A percentile compares a stretch with the other conserved stretches of the same genome.
Evolutionary conservation across 306 rosid species (phyloP).

Genomic region (Lagenaria siceraria): DNA sequence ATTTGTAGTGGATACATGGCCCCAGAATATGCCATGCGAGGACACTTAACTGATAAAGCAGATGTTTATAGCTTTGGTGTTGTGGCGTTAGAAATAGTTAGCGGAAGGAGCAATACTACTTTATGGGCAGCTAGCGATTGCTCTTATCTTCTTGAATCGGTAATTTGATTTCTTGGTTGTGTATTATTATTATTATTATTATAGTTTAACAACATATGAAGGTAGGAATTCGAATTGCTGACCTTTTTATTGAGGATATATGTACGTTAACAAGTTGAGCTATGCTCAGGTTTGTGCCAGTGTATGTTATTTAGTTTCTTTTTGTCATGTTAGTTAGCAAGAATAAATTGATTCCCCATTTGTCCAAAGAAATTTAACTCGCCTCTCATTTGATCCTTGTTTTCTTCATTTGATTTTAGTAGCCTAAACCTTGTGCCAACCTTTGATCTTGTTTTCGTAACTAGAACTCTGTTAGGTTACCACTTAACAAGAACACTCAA

Average conservation of each 20-base stretch:
- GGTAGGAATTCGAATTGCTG: too few species aligned
- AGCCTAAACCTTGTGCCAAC: too few species aligned
- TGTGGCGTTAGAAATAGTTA: slow-evolving; percentile 33
- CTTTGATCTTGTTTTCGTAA: background rate
- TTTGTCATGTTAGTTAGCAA: background rate
- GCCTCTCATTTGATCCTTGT: background rate
- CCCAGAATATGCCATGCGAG: slow-evolving; percentile 49
- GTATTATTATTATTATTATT: too few species aligned
- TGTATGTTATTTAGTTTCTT: background rate
- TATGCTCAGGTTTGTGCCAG: background rate
- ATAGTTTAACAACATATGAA: too few species aligned
- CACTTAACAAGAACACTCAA: too few species aligned
- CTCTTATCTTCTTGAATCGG: slow-evolving; percentile 45
- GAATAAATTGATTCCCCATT: background rate
- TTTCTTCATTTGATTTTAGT: background rate
- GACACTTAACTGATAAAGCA: slow-evolving; percentile 55
- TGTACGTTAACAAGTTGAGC: too few species aligned
- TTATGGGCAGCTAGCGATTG: slow-evolving; percentile 23
- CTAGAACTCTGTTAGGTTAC: too few species aligned
- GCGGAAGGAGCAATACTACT: slow-evolving; percentile 43
- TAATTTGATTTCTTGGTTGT: too few species aligned
- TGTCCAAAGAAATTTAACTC: background rate
- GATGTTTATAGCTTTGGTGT: slow-evolving; percentile 68
- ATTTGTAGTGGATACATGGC: slow-evolving; percentile 15
- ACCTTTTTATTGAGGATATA: too few species aligned